phyloP scores from a whole-genome alignment of 768 basidiomycete genomes.

The Lentinula detonsa region DNA sequence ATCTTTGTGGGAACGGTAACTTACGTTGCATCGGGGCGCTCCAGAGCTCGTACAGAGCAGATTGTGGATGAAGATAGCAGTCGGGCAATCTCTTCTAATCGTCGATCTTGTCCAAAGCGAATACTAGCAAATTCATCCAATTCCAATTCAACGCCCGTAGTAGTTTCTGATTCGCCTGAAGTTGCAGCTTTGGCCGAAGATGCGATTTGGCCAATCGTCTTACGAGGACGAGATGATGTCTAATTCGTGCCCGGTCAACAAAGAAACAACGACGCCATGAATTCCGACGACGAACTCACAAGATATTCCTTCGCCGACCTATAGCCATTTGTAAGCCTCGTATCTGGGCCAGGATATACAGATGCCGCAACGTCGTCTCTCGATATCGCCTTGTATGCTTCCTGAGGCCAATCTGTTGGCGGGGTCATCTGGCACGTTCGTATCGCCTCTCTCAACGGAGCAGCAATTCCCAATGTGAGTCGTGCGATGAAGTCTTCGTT shows the following conservation, averaged over 20 bases:
- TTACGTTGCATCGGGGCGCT: constrained; percentile 68
- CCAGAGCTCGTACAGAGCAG: constrained; percentile 55
- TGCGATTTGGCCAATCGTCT: constrained; percentile 46
- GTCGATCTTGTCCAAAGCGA: constrained; percentile 84
- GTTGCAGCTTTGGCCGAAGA: constrained; percentile 44
- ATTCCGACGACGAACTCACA: constrained; percentile 25
- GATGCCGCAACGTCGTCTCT: constrained; percentile 71
- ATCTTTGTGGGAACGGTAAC: constrained; percentile 17
- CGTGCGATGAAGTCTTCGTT: constrained; percentile 39
- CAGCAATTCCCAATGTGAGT: constrained; percentile 64
- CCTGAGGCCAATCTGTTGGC: constrained; percentile 65
- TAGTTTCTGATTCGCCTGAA: constrained; percentile 47
- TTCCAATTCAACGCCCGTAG: constrained; percentile 69
- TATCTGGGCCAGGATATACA: constrained; percentile 40
- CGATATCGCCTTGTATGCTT: constrained; percentile 63
- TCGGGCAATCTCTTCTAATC: constrained; percentile 86
- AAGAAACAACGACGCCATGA: neutral
- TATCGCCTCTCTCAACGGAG: constrained; percentile 82
- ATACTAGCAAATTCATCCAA: constrained; percentile 73
- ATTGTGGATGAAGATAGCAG: constrained; percentile 81
- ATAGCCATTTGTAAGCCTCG: constrained; percentile 45
- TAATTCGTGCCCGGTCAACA: constrained; percentile 18
- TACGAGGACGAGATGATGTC: constrained; percentile 45
- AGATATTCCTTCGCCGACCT: constrained; percentile 51
- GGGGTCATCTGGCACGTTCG: constrained; percentile 79